Base-by-base conservation (phyloP, 352 stramenopile species). In the Phytophthora meadii region DNA sequence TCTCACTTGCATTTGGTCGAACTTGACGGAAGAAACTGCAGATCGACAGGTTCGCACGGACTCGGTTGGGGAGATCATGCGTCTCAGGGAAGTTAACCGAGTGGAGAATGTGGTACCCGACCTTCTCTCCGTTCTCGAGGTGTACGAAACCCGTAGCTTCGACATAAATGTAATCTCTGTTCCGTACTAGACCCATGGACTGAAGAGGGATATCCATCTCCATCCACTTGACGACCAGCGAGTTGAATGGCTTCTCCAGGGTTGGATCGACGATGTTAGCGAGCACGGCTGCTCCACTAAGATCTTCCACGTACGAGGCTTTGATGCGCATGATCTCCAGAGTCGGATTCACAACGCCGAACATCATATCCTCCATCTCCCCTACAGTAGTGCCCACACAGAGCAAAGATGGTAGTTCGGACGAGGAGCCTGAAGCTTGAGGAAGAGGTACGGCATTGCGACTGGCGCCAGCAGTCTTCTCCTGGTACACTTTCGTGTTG, bases 81-180 rank as follows among this genome's bases (percentile, higher is more conserved):
- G 70, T 74, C 14, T 74, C 61, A 0, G 74, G 74, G 12, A 82
- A 70, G 11, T 74, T 71, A 15, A 82, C 66, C 0, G 74, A 82
- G 59, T 82, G 74, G 17, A 79, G 25, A 17, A 83, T 61, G 51
- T 78, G 66, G 24, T 75, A 81, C 14, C 70, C 75, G 9, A 79
- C 65, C 7, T 68, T 75, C 34, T 81, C 72, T 5, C 74, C 70
- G 25, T 70, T 72, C 4, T 64, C 69, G 0, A 74, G 46, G 4
- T 46, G 44, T 7, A 74, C 61, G 12, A 89, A 51, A 5, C 77
- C 67, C 0, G 76, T 80, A 27, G 37, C 62, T 61, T 89, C 81
- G 44, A 79, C 65, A 52, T 76, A 89, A 41, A 87, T 67, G 30
- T 80, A 87, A 59, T 89, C 81, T 3, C 76, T 70, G 24, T 77